Base-by-base conservation (phyloP, 306 rosid species). In the Fragaria nilgerrensis region DNA sequence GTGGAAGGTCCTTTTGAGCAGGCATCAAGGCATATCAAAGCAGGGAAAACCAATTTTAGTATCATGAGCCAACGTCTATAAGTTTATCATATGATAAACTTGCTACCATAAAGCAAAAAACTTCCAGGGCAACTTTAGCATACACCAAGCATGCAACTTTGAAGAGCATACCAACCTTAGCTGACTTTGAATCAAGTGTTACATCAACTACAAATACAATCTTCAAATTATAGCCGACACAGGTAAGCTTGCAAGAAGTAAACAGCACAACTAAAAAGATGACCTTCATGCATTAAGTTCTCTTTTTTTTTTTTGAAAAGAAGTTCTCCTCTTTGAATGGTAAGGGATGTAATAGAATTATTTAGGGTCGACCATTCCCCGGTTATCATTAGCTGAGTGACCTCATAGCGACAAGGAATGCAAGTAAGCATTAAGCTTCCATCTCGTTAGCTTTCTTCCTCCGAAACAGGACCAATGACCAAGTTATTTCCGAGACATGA, bases 331-430 rank as follows among this genome's bases (percentile, higher is more conserved):
- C 55, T 29, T 2, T 22, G 20, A 52, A 17, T 19, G 58, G 58
- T 19, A 34, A 49, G 44, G 17, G 23, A 52, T 52, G 2, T 52
- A 19, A 52, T 19, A 52, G 11, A 1, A 6, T 85, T 27, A 77
- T 85, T 86, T 68, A 89, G 80, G 25, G 96, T 80, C 70, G 98
- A 89, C 99, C 98, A 95, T 77, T 92, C 97, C 74, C 97, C 98
- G 0, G 97, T 90, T 73, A 95, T 80, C 20, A 90, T 83, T 65
- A 95, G 92, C 78, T 95, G 99, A 85, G 97, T 95, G 79, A 95
- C 87, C 87, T 95, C 41, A 37, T 37, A 37, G 41, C 41, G 93
- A 78, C 34, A 89, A 59, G 96, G 96, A 94, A 95, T 92, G 86
- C 92, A 90, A 32, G 97, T 79, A 64, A 95, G 88, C 90, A 84